Base-by-base conservation (phyloP, 306 rosid genomes). In the Vigna unguiculata region DNA sequence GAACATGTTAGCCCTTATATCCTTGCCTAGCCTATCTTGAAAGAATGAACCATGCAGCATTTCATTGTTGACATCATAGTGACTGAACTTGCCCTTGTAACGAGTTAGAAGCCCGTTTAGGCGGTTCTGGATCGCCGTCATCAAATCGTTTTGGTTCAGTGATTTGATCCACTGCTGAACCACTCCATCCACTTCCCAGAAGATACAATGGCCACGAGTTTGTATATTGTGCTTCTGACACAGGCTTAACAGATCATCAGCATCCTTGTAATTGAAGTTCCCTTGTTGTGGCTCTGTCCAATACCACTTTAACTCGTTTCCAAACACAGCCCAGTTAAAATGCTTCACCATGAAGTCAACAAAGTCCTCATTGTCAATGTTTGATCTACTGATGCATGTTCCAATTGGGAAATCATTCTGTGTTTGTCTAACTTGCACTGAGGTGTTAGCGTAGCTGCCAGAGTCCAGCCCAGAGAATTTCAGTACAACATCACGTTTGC, bases 261-360 rank as follows among this genome's bases (percentile, higher is more conserved):
- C 97, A n/a, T 96, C 99, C 68, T 81, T 86, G 83, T 93, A 89
- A 80, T 93, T 92, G 59, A 92, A 81, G 34, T 78, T 96, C 61
- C 98, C 99, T 67, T 83, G 84, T 14, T 92, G 96, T 19, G 97
- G 82, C 83, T 96, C 99, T 6, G 98, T 96, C 98, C 93, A 93
- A 63, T 93, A 86, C 99, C 97, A 96, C 88, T 92, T 96, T 79
- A 96, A 78, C 85, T 93, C 99, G 40, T 96, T 96, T 14, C 96
- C 98, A 80, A 96, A 96, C 61, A 88, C 97, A 13, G 93, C 97
- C 99, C 98, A 92, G 84, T 92, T 96, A 81, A 96, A 92, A 80
- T 92, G 86, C 80, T 89, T 91, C 67, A 64, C 80, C 2, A 92
- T 75, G 74, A 96, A 96, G 64, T 80, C 34, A 7, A 91, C 93